Percentiles rank a stretch among this genome's conserved stretches.
Conservation (phyloP, 1,284 basidiomycete species). For the Moesziomyces sp. region DNA sequence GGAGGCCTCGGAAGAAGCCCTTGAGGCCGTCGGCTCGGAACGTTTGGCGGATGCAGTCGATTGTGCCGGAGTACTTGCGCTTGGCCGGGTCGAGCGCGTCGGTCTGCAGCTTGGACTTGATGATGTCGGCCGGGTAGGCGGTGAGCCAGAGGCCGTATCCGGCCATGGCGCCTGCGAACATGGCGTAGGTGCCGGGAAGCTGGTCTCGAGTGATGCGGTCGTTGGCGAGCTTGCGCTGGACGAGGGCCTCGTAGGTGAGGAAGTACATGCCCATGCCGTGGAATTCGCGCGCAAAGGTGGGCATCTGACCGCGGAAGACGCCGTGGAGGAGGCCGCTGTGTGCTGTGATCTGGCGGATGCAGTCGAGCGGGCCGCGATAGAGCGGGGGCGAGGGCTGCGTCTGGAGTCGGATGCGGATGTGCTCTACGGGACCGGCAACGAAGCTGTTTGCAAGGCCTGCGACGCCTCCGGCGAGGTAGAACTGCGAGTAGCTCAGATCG, state of each 20-base stretch:
- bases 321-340: constrained; percentile 69
- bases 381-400: constrained; percentile 60
- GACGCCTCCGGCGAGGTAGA: constrained; percentile 80
- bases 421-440: constrained; percentile 94
- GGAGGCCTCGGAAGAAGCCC: constrained; percentile 89
- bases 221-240: constrained; percentile 78
- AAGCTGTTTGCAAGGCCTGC: constrained; percentile 91
- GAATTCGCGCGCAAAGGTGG: constrained; percentile 87
- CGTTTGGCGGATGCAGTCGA: constrained; percentile 84
- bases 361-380: constrained; percentile 68
- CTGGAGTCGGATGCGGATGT: constrained; percentile 87
- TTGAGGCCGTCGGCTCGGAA: constrained; percentile 82
- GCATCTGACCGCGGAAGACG: constrained; percentile 90
- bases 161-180: constrained; percentile 60
- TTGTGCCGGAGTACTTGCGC: constrained; percentile 79
- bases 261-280: constrained; percentile 72
- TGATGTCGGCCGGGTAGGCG: constrained; percentile 92
- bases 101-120: constrained; percentile 94
- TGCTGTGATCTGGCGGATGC: constrained; percentile 25
- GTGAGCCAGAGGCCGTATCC: constrained; percentile 65
- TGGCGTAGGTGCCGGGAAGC: constrained; percentile 52
- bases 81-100: constrained; percentile 73
- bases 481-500: constrained; percentile 75
- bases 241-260: constrained; percentile 89
- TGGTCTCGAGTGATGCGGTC: constrained; percentile 36